These are phyloP conservation scores for Fusarium hainanense DNA, from an alignment of 2,329 filamentous ascomycete genomes.

Conservation along the genomic window DNA sequence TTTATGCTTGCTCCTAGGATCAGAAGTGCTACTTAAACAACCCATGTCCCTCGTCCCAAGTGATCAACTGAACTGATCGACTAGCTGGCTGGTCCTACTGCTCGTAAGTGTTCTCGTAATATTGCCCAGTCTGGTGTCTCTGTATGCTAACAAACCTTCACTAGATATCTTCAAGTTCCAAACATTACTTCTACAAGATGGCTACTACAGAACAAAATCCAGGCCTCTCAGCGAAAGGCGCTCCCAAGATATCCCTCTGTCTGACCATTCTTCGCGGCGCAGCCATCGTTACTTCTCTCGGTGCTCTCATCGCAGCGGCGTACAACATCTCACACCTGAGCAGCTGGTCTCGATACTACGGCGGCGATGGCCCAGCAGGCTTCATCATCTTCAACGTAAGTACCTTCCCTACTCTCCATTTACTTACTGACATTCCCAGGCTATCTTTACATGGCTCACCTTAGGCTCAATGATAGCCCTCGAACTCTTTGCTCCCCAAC, in stretches of 20 bases:
- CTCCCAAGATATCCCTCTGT: slow-evolving; percentile 52
- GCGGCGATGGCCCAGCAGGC: slow-evolving; percentile 51
- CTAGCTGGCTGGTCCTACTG: neutral
- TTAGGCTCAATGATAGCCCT: slow-evolving; percentile 53
- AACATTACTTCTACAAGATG: slow-evolving; percentile 2
- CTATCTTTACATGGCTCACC: slow-evolving; percentile 55
- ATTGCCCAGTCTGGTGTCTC: rapidly evolving
- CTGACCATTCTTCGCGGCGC: slow-evolving; percentile 53
- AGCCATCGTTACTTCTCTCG: slow-evolving; percentile 54
- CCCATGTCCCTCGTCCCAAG: neutral
- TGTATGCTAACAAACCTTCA: neutral
- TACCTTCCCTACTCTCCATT: slow-evolving; percentile 26
- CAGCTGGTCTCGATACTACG: slow-evolving; percentile 35
- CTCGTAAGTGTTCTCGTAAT: neutral
- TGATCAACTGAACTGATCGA: neutral
- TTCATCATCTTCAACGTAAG: slow-evolving; percentile 62
- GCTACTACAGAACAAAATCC: slow-evolving; percentile 19
- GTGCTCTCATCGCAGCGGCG: slow-evolving; percentile 54
- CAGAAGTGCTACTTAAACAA: neutral
- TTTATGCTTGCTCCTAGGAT: neutral
- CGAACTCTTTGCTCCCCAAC: slow-evolving; percentile 51
- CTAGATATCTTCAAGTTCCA: neutral
- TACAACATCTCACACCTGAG: slow-evolving; percentile 54
- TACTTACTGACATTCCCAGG: slow-evolving; percentile 44
- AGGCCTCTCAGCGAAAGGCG: slow-evolving; percentile 53